Evolutionary conservation across 2,329 filamentous ascomycete species (phyloP), one percentile per base, ranked within the genome.

Genomic region (Colletotrichum viniferum): DNA sequence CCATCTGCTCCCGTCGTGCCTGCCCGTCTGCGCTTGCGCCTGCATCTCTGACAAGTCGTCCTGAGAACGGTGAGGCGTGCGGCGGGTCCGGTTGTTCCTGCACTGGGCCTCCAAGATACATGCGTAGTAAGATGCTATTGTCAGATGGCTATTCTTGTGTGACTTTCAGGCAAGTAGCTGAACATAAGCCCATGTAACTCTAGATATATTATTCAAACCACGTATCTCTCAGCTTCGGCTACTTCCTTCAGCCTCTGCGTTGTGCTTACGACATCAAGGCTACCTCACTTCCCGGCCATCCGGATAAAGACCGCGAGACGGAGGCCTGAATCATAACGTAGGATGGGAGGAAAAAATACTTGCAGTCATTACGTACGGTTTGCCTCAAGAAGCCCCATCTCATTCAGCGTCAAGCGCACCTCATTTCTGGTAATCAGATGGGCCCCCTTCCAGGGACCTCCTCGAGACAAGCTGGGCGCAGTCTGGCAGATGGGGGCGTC

Each of bases 71-170:
- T 24, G 34, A 26, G 61, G 32, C 36, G 61, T 60, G 43, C 55
- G 36, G 62, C n/a, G 63, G 30, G 69, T 32, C 21, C 32, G 69
- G 69, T 63, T 73, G 73, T 75, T 73, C 69, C 69, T 73, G 73
- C 73, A 67, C 69, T 75, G 73, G 73, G 56, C 34, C 61, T 61
- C 52, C 36, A 9, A 38, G 28, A 26, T 24, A 67, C 68, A 60
- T 28, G 32, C 28, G 18, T 60, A 43, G 62, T 43, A 55, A 63
- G 55, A 56, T 21, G 56, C 32, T 14, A 62, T 32, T 61, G 38
- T 75, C n/a, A 21, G 30, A 32, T 71, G 30, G 58, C 65, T 43
- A 62, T 38, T 61, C 56, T 73, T 32, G 16, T 26, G 38, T 71
- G 30, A 68, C 65, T 43, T 68, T 36, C 21, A n/a, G 13, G 30